Percentiles rank a stretch among this genome's conserved stretches.
Evolutionary conservation across 352 stramenopile genomes (phyloP).

Genomic region (Globisporangium rhizosaccharum): DNA sequence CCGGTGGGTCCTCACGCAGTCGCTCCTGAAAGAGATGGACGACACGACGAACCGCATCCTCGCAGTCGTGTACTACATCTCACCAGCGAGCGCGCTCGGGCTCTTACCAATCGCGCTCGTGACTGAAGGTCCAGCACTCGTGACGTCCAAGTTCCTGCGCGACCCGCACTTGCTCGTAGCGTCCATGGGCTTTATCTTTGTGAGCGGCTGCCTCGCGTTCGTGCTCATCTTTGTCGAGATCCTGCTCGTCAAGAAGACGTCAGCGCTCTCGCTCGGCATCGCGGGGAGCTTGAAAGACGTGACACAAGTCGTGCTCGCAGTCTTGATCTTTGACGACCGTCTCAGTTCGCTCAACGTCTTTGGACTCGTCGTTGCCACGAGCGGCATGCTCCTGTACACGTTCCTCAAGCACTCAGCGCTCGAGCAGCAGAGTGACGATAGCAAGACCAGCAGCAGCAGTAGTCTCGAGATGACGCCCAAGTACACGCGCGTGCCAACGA

Average conservation of each 20-base stretch:
- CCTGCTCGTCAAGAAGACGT: constrained; percentile 77
- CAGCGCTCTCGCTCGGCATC: constrained; percentile 71
- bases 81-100: constrained; percentile 58
- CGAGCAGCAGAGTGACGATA: constrained; percentile 8
- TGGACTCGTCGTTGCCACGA: constrained; percentile 63
- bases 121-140: constrained; percentile 40
- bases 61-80: constrained; percentile 82
- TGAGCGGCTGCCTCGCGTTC: constrained; percentile 65
- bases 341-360: constrained; percentile 58
- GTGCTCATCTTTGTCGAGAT: constrained; percentile 82
- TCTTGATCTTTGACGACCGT: constrained; percentile 71
- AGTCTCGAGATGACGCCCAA: constrained; percentile 10
- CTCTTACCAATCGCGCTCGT: constrained; percentile 64
- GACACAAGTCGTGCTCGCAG: constrained; percentile 68
- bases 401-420: constrained; percentile 55
- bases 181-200: constrained; percentile 58
- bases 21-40: constrained; percentile 61
- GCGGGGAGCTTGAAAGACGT: constrained; percentile 80
- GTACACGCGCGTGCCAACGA: constrained; percentile 34
- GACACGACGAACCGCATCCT: constrained; percentile 58
- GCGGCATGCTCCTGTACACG: constrained; percentile 74
- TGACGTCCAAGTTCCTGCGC: constrained; percentile 51
- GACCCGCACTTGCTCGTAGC: constrained; percentile 41
- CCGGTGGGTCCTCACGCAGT: constrained; percentile 82
- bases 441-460: background rate